These are phyloP conservation scores for Exophiala bonariae DNA, from an alignment of 2,329 filamentous ascomycete species.

Conservation along the genomic window DNA sequence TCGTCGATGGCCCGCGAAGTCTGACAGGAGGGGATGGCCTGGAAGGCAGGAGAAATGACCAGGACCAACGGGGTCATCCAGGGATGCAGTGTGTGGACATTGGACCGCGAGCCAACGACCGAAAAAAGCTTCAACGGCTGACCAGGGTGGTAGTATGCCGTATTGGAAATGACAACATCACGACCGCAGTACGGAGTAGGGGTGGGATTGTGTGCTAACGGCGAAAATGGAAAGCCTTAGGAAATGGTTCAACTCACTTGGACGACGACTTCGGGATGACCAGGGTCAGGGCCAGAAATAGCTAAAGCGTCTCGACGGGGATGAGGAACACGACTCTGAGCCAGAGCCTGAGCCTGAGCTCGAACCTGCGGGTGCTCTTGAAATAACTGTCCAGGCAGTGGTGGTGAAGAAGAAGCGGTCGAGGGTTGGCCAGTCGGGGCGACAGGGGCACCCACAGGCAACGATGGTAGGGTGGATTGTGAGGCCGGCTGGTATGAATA, in stretches of 20 bases:
- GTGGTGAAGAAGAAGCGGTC: neutral
- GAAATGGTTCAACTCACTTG: constrained; percentile 19
- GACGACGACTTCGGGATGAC: constrained; percentile 14
- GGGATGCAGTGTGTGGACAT: constrained; percentile 7
- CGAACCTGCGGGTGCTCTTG: neutral
- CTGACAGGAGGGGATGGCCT: neutral
- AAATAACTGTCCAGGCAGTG: neutral
- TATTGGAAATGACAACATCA: neutral
- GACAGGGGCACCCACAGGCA: neutral
- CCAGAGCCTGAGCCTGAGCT: constrained; percentile 7
- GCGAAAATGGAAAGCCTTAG: neutral
- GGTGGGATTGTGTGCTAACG: constrained; percentile 1
- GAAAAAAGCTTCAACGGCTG: constrained; percentile 25
- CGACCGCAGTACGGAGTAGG: neutral
- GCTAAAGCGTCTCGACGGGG: neutral
- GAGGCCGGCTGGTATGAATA: neutral
- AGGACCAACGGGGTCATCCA: neutral
- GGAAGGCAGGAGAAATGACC: neutral
- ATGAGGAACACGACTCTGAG: constrained; percentile 2
- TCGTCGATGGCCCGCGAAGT: neutral
- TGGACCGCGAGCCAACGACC: constrained; percentile 8
- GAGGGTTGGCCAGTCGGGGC: neutral
- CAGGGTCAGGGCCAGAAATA: constrained; percentile 8
- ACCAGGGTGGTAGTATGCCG: constrained; percentile 3
- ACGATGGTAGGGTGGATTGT: neutral